phyloP scores from a whole-genome alignment of 805 yeast species.

The Candida berthetii region DNA sequence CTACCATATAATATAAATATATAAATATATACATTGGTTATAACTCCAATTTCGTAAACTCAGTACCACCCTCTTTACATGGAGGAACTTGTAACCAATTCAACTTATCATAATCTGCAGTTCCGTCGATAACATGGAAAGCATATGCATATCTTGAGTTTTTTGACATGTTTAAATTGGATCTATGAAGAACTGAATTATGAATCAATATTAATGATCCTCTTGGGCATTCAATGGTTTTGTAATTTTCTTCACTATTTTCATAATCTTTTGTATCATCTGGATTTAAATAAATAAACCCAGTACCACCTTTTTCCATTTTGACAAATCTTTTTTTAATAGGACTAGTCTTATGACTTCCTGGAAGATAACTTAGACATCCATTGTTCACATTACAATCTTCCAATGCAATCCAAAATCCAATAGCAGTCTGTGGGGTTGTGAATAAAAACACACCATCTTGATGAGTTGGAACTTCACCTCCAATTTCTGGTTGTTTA shows the following conservation, averaged over 20 bases:
- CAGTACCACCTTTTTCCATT: conserved; percentile 44
- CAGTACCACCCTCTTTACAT: conserved; percentile 45
- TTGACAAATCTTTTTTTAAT: conserved; percentile 61
- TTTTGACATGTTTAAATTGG: conserved; percentile 49
- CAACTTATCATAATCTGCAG: conserved; percentile 47
- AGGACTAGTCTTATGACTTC: conserved; percentile 55
- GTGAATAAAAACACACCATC: conserved; percentile 73
- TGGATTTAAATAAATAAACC: conserved; percentile 34
- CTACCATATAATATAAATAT: background rate
- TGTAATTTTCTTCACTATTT: conserved; percentile 32
- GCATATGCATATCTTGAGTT: conserved; percentile 71
- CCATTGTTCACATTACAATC: conserved; percentile 66
- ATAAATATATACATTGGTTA: background rate
- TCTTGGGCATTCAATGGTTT: conserved; percentile 55
- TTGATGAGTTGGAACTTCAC: conserved; percentile 72
- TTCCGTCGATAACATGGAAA: conserved; percentile 74
- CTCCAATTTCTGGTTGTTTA: conserved; percentile 71
- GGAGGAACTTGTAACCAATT: conserved; percentile 82
- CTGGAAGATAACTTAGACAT: conserved; percentile 63
- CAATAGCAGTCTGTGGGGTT: conserved; percentile 63
- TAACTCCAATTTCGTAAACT: conserved; percentile 42
- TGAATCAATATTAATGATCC: conserved; percentile 70
- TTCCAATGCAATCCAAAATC: conserved; percentile 80
- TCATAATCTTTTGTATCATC: conserved; percentile 17
- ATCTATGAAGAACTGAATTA: conserved; percentile 66